Percentiles rank a stretch among this genome's conserved stretches.
These are phyloP conservation scores for Sordariomycetes sp. DNA, from an alignment of 2,329 filamentous ascomycete species.

Conservation along the genomic window DNA sequence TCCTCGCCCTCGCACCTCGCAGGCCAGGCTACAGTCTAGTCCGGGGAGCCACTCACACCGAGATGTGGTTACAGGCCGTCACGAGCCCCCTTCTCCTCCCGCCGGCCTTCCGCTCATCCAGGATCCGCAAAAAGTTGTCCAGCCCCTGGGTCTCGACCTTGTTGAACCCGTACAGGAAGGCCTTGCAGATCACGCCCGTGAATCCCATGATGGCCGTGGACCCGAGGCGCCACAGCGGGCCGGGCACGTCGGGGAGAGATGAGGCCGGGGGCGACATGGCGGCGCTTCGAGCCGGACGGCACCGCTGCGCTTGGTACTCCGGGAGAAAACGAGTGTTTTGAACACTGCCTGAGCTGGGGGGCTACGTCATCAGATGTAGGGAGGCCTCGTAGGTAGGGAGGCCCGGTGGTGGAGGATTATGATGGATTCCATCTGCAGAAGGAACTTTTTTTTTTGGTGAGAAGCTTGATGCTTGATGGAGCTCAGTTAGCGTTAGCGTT, in stretches of 20 bases:
- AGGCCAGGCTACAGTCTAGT: background rate
- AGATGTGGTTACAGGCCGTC: slow-evolving; percentile 47
- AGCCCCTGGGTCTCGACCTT: slow-evolving; percentile 67
- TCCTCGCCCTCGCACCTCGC: background rate
- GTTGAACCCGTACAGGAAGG: slow-evolving; percentile 67
- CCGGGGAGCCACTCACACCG: slow-evolving; percentile 43
- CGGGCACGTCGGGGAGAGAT: slow-evolving; percentile 30
- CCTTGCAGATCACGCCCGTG: slow-evolving; percentile 58
- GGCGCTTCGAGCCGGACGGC: background rate
- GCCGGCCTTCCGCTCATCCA: slow-evolving; percentile 61
- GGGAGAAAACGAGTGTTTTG: background rate
- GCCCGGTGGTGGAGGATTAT: background rate
- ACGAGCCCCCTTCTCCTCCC: slow-evolving; percentile 66
- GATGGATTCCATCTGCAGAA: background rate
- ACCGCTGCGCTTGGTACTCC: background rate
- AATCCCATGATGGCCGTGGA: slow-evolving; percentile 68
- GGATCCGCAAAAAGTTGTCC: slow-evolving; percentile 60
- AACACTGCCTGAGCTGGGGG: background rate
- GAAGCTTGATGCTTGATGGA: background rate
- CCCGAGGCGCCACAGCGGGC: slow-evolving; percentile 58
- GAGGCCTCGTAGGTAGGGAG: too few species aligned
- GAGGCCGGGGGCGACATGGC: background rate
- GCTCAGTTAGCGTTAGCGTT: background rate
- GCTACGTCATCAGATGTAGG: background rate
- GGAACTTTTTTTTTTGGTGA: background rate